Evolutionary conservation across 495 filamentous ascomycete species (phyloP), one percentile per base, ranked within the genome.

Genomic region (Cercophora scortea): DNA sequence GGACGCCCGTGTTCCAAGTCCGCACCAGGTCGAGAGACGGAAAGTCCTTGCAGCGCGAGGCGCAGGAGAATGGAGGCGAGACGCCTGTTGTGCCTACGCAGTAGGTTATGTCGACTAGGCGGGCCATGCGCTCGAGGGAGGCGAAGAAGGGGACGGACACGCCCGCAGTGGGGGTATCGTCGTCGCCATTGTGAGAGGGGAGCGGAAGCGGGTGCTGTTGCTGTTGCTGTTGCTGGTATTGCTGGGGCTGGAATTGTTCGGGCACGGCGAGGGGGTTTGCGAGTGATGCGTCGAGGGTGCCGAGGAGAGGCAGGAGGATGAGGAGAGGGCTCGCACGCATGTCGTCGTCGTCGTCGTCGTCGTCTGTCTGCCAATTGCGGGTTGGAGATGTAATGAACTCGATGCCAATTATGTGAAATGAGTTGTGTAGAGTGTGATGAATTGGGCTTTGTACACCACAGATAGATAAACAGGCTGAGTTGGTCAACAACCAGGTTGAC

Each of bases 41-140:
- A 57, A 96, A 95, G 34, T 96, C 87, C 8, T 67, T 62, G 67
- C 93, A 98, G 61, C 84, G 87, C 53, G 86, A 90, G 19, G 83
- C 79, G 65, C 93, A 98, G 41, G 80, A 61, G 63, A 98, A 98
- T 8, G 93, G 93, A 50, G 81, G 78, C 8, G 76, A 69, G 50
- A 97, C 81, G 35, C 93, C 93, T 1, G 76, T 71, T n/a, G 78
- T 82, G 41, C 89, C 88, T 50, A 97, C 86, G 67, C 93, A 98
- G 75, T 98, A 98, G 32, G 90, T 75, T 45, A 98, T 93, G 56
- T 98, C 94, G 32, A 96, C 92, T 3, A 98, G 76, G 42, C 90
- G 83, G 12, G 92, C 80, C 48, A 91, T 70, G 62, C 94, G 88
- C 60, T 95, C 89, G 18, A 98, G 79, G 12, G 89, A 87, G 50